Conservation (phyloP, 768 basidiomycete species). For the Suillus clintonianus region DNA sequence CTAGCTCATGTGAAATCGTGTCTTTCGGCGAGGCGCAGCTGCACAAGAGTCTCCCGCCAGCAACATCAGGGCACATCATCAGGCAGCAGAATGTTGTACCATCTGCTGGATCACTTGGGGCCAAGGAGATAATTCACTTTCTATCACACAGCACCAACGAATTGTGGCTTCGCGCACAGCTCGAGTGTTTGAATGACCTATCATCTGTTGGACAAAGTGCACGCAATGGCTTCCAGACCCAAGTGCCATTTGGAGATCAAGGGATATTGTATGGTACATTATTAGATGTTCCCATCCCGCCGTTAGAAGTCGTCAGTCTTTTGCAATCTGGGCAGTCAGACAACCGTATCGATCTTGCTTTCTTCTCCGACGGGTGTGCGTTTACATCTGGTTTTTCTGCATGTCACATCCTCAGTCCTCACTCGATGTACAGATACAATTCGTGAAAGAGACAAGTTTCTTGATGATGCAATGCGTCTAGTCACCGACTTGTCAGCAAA, state of each 20-base stretch:
- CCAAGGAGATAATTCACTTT: neutral
- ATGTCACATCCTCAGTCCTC: conserved; percentile 2
- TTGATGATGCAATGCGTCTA: conserved; percentile 64
- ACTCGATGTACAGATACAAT: conserved; percentile 44
- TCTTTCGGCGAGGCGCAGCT: neutral
- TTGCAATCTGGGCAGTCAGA: conserved; percentile 58
- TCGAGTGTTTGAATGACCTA: conserved; percentile 26
- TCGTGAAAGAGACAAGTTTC: conserved; percentile 61
- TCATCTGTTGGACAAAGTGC: neutral
- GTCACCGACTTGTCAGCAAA: conserved; percentile 71
- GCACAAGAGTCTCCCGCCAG: neutral
- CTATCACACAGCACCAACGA: neutral
- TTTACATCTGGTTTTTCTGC: conserved; percentile 7
- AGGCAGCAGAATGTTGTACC: neutral
- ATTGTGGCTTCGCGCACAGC: conserved; percentile 15
- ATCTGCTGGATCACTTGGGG: neutral
- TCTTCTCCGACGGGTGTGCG: conserved; percentile 80
- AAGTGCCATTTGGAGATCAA: conserved; percentile 5
- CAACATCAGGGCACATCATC: neutral
- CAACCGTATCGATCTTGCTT: conserved; percentile 75
- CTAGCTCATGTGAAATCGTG: neutral
- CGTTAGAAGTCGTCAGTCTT: conserved; percentile 57
- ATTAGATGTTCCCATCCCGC: conserved; percentile 33
- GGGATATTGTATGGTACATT: neutral
- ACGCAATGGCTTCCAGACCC: conserved; percentile 1